phyloP scores from a whole-genome alignment of 2,329 filamentous ascomycete species.

The Penicillium concentricum region DNA sequence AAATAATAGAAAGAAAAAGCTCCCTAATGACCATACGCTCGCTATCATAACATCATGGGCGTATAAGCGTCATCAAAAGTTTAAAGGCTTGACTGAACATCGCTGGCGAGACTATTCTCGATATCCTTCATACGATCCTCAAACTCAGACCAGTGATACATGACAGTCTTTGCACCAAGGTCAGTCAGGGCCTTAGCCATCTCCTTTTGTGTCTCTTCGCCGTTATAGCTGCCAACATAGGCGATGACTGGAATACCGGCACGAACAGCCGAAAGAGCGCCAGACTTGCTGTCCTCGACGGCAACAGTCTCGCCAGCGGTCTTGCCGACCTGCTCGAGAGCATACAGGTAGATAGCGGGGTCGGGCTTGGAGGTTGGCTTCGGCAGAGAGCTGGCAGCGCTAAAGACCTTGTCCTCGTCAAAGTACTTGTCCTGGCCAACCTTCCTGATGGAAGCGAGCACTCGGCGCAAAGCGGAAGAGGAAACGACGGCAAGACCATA shows the following conservation, averaged over 20 bases:
- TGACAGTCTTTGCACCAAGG: conserved; percentile 63
- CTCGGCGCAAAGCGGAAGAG: conserved; percentile 73
- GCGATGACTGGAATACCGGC: conserved; percentile 79
- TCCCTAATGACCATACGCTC: conserved; percentile 30
- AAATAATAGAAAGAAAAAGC: conserved; percentile 11
- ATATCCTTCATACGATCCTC: conserved; percentile 43
- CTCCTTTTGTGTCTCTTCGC: conserved; percentile 58
- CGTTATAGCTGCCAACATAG: conserved; percentile 77
- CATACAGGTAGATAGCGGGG: conserved; percentile 80
- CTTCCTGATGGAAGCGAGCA: conserved; percentile 75
- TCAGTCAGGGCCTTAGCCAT: conserved; percentile 63
- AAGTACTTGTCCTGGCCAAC: conserved; percentile 80
- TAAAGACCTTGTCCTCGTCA: conserved; percentile 71
- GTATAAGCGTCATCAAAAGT: not conserved
- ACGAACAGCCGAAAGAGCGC: conserved; percentile 71
- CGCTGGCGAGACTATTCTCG: conserved; percentile 28
- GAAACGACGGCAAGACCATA: conserved; percentile 79
- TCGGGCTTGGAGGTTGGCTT: conserved; percentile 88
- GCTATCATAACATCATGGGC: conserved; percentile 35
- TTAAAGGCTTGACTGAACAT: conserved; percentile 21
- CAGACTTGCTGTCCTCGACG: conserved; percentile 86
- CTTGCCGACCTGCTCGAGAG: conserved; percentile 71
- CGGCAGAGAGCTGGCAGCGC: conserved; percentile 73
- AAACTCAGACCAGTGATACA: conserved; percentile 51
- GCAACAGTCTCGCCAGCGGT: conserved; percentile 71